phyloP scores from a whole-genome alignment of 768 basidiomycete species.

The Termitomyces sp. region DNA sequence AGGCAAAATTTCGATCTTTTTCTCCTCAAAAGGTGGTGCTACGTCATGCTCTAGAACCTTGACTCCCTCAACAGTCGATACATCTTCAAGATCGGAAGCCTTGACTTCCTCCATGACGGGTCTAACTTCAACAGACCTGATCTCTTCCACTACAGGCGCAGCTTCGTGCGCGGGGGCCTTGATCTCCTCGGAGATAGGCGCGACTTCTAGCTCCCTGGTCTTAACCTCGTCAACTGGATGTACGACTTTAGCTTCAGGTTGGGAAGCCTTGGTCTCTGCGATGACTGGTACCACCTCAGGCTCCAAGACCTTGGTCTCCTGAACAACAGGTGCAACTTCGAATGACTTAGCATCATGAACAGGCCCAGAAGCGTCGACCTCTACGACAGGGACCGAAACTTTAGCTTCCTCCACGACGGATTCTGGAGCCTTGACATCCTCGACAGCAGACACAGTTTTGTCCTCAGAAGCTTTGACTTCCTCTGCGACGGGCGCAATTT shows the following conservation, averaged over 20 bases:
- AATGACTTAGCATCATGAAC: background rate
- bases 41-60: background rate
- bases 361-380: background rate
- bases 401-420: background rate
- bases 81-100: background rate
- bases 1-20: background rate
- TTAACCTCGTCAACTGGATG: background rate
- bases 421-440: background rate
- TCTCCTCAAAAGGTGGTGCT: background rate
- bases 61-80: background rate
- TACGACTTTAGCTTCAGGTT: background rate
- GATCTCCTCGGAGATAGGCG: background rate
- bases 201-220: background rate
- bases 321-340: background rate
- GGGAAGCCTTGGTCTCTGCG: background rate
- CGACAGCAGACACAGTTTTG: background rate
- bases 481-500: background rate
- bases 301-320: conserved; percentile 3
- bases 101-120: background rate
- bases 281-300: background rate
- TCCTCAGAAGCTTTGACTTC: background rate
- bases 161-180: background rate
- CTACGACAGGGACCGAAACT: background rate
- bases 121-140: background rate
- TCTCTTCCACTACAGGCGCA: background rate